A percentile compares a stretch with the other conserved stretches of the same genome.
These are phyloP conservation scores for Prasinococcaceae sp. DNA, from an alignment of 139 green algal species.

Conservation along the genomic window DNA sequence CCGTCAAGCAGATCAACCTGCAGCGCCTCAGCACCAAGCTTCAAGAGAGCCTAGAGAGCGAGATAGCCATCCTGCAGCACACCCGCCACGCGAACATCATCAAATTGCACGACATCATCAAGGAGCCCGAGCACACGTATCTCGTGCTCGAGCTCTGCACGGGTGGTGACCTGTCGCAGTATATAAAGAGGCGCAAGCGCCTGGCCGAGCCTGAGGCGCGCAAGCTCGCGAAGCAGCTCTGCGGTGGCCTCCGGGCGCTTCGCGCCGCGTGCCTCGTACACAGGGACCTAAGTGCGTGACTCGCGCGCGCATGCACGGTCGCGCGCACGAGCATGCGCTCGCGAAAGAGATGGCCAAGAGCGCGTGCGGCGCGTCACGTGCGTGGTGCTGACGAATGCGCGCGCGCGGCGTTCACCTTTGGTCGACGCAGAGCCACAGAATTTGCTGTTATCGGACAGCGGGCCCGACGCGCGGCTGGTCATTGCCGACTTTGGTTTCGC, in stretches of 20 bases:
- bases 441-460: slow-evolving; percentile 14
- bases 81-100: slow-evolving; percentile 79
- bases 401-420: no score
- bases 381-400: no score
- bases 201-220: slow-evolving; percentile 34
- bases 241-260: slow-evolving; percentile 66
- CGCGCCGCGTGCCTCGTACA: slow-evolving; percentile 72
- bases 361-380: no score
- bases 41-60: slow-evolving; percentile 60
- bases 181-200: slow-evolving; percentile 37
- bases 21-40: slow-evolving; percentile 76
- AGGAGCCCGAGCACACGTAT: slow-evolving; percentile 50
- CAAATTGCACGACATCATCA: slow-evolving; percentile 63
- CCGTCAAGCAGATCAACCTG: slow-evolving; percentile 83
- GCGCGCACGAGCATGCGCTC: no score
- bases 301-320: no score
- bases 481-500: slow-evolving; percentile 99
- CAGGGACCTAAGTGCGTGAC: slow-evolving; percentile 94
- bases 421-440: no score
- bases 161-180: slow-evolving; percentile 74
- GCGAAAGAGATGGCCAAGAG: no score
- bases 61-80: slow-evolving; percentile 67
- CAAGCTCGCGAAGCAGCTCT: slow-evolving; percentile 67
- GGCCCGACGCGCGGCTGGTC: slow-evolving; percentile 37
- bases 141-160: slow-evolving; percentile 87